A percentile compares a stretch with the other conserved stretches of the same genome.
phyloP scores from a whole-genome alignment of 2,329 filamentous ascomycete genomes.

The Orbilia brochopaga region DNA sequence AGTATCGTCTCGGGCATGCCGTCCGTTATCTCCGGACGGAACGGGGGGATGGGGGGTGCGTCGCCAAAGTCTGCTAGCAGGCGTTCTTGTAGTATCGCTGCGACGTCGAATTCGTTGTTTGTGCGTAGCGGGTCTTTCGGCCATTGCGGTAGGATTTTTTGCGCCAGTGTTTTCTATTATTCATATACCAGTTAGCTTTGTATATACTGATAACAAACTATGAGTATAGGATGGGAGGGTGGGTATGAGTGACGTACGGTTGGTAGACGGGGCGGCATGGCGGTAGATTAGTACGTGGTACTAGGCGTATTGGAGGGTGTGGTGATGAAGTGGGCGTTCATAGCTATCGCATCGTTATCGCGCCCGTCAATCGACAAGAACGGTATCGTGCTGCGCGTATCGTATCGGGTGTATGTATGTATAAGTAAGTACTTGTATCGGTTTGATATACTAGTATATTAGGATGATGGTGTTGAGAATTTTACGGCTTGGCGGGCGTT shows the following conservation, averaged over 20 bases:
- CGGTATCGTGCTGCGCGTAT: no score
- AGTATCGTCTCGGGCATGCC: conserved; percentile 11
- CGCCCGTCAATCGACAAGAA: no score
- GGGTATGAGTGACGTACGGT: conserved; percentile 15
- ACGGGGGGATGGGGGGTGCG: conserved; percentile 20
- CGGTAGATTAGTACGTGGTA: not conserved
- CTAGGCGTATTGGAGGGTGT: not conserved
- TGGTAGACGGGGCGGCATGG: conserved; percentile 30
- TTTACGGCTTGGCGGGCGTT: not conserved
- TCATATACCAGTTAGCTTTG: conserved; percentile 13
- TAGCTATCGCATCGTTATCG: no score
- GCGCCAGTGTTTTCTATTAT: conserved; percentile 23
- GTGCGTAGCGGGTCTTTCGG: not conserved
- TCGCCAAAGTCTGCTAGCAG: conserved; percentile 57
- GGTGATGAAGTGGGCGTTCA: not conserved
- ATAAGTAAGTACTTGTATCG: no score
- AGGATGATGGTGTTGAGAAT: no score
- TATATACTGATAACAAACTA: not conserved
- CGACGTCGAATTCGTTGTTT: conserved; percentile 64
- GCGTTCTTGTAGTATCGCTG: conserved; percentile 63
- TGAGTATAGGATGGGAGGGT: not conserved
- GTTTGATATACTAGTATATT: no score
- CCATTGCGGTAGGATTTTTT: conserved; percentile 41
- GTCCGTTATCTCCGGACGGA: conserved; percentile 24
- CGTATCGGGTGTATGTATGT: no score